phyloP scores from a whole-genome alignment of 345 rosid species.

The Zanthoxylum bungeanum region DNA sequence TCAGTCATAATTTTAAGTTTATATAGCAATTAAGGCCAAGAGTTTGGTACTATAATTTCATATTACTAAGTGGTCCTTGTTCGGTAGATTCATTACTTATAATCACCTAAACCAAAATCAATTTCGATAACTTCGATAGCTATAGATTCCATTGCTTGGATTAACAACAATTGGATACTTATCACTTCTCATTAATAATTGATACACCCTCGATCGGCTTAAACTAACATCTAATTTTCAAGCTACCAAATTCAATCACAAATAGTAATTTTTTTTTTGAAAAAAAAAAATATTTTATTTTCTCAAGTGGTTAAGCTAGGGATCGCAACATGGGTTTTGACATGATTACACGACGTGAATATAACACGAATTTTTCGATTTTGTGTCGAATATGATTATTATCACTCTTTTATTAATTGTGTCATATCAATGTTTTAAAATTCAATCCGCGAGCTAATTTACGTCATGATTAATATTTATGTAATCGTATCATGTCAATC shows the following conservation, averaged over 20 bases:
- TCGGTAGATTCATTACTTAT: not conserved
- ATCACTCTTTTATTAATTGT: no score
- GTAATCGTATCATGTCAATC: no score
- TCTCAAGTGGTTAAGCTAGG: no score
- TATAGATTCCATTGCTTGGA: not conserved
- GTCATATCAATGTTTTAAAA: no score
- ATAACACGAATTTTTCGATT: no score
- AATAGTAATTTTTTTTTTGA: no score
- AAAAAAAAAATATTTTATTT: no score
- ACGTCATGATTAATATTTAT: no score
- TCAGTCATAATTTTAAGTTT: not conserved
- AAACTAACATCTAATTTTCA: not conserved
- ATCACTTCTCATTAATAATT: not conserved
- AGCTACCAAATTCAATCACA: not conserved
- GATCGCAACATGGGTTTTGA: no score
- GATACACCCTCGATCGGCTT: not conserved
- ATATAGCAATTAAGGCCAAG: not conserved
- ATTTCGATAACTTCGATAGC: not conserved
- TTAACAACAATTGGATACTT: not conserved
- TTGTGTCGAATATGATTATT: no score
- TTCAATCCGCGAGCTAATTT: no score
- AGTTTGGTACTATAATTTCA: slow-evolving; percentile 1
- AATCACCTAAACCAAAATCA: slow-evolving; percentile 15
- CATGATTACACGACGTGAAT: no score
- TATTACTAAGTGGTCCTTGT: not conserved